phyloP scores from a whole-genome alignment of 805 yeast genomes.

The Dipodascopsis uninucleata region DNA sequence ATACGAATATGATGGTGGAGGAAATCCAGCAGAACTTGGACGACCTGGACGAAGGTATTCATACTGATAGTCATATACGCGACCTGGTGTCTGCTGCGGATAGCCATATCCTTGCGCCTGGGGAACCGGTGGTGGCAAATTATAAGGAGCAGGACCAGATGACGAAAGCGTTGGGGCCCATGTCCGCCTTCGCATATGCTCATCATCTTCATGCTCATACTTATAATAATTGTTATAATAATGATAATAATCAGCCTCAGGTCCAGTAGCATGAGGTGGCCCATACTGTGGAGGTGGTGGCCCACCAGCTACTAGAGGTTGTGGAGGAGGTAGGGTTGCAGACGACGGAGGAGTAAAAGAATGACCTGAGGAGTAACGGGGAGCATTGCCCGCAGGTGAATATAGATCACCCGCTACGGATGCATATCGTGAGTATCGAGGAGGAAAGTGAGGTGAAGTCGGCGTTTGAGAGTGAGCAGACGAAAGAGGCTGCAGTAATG shows the following conservation, averaged over 20 bases:
- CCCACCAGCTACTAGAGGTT: too few species aligned
- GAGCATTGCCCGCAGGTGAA: conserved; percentile 1
- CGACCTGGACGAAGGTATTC: too few species aligned
- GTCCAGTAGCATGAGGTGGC: too few species aligned
- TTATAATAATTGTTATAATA: too few species aligned
- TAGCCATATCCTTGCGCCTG: not conserved
- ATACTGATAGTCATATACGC: too few species aligned
- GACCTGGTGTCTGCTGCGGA: conserved; percentile 4
- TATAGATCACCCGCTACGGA: not conserved
- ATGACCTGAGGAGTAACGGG: conserved; percentile 8
- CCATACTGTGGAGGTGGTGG: too few species aligned
- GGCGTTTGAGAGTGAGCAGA: conserved; percentile 7
- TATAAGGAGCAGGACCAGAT: conserved; percentile 1
- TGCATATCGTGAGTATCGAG: conserved; percentile 1
- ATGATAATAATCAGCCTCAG: conserved; percentile 1
- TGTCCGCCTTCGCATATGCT: conserved; percentile 1
- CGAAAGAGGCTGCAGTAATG: conserved; percentile 1
- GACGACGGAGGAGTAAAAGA: conserved; percentile 9
- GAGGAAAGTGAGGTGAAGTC: conserved; percentile 9
- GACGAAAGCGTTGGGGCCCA: too few species aligned
- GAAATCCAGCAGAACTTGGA: too few species aligned
- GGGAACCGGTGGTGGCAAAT: conserved; percentile 9
- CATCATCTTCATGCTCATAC: not conserved
- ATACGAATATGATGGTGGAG: too few species aligned
- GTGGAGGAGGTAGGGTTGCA: conserved; percentile 7